Conservation (phyloP, 2,329 filamentous ascomycete genomes). For the Aureobasidium sp. region DNA sequence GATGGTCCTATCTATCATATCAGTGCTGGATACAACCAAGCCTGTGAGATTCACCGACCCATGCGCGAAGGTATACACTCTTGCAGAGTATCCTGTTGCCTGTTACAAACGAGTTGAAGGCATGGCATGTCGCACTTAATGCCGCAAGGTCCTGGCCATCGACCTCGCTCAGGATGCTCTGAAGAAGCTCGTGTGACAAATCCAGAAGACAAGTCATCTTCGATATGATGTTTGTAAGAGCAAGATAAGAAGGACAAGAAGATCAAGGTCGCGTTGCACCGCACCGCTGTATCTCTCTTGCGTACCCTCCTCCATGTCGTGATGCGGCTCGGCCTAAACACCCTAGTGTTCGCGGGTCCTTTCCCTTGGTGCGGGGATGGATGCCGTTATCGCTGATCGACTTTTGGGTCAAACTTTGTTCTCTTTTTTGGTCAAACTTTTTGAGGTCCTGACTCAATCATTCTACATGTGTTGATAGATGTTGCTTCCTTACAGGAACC, state of each 20-base stretch:
- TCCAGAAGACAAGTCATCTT: conserved; percentile 42
- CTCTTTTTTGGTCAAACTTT: too few relatives aligned
- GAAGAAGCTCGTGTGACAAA: conserved; percentile 70
- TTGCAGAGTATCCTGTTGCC: conserved; percentile 68
- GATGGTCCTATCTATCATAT: conserved; percentile 13
- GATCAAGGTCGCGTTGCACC: neutral
- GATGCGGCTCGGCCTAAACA: conserved; percentile 14
- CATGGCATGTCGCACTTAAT: conserved; percentile 58
- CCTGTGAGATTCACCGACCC: conserved; percentile 24
- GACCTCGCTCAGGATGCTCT: conserved; percentile 65
- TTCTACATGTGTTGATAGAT: too few relatives aligned
- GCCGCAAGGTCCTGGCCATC: conserved; percentile 62
- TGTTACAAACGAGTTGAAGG: conserved; percentile 60
- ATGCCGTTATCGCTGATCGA: too few relatives aligned
- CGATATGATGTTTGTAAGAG: neutral
- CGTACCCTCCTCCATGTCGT: neutral
- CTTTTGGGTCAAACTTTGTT: too few relatives aligned
- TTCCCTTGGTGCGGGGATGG: conserved; percentile 7
- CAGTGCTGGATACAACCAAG: neutral
- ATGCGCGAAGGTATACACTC: conserved; percentile 61
- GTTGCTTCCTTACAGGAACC: too few relatives aligned
- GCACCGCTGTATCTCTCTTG: neutral
- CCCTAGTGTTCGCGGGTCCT: conserved; percentile 18
- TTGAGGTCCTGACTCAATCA: too few relatives aligned
- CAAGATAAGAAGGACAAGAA: neutral